Evolutionary conservation across 2,329 filamentous ascomycete species (phyloP), one percentile per base, ranked within the genome.

Genomic region (Monosporascus ibericus): DNA sequence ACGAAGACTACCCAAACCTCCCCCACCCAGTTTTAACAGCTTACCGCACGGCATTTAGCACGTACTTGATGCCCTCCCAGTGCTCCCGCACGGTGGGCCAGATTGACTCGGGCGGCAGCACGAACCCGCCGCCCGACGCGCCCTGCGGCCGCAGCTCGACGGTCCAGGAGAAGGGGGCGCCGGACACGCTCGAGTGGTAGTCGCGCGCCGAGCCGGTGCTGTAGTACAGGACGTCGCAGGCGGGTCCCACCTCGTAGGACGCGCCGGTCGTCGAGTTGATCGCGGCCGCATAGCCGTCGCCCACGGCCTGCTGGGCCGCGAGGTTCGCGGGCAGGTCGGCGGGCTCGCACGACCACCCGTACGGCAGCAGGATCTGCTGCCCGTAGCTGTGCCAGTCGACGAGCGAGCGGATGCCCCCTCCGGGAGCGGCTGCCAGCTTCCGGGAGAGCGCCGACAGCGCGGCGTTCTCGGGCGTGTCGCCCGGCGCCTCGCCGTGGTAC

Each of bases 371-470:
- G 51, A 82, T 74, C 55, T 75, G 72, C 58, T 82, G 79, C 6
- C 72, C 72, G 67, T 83, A 84, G 25, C 76, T 75, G 66, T 84
- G 81, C 65, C 78, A 78, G 63, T 84, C 81, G 64, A 84, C 77
- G 67, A 77, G 84, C 8, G 80, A 68, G 50, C 77, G 73, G 52
- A 82, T 71, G 6, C 77, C 77, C 27, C 74, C 70, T 1, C 60
- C 20, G 11, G n/a, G 24, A 11, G 38, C 58, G 30, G 63, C 60
- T 48, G 67, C 67, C 0, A 72, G 60, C 22, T 63, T 50, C 3
- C 67, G 64, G 22, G 68, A 58, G 1, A 65, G 52, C n/a, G 60
- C 59, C 38, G 66, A 64, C 5, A 83, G 67, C 2, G 69, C 75
- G 55, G 69, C 67, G 56, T 70, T 78, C 63, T 81, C 77, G 3